A percentile compares a stretch with the other conserved stretches of the same genome.
Evolutionary conservation across 1,284 basidiomycete species (phyloP).

Genomic region (Irpex sp.): DNA sequence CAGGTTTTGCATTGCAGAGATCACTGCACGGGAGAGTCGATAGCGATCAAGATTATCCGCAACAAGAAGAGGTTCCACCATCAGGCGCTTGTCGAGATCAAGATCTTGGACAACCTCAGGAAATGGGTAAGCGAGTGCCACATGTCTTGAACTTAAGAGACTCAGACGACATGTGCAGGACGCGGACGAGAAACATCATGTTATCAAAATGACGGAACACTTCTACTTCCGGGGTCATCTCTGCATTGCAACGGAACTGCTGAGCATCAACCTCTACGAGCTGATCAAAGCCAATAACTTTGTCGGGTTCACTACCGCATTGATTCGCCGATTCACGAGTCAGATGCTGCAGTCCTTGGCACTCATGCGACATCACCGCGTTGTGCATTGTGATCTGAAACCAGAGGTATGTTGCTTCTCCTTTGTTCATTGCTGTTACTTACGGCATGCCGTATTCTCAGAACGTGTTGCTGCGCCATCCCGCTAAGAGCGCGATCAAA

Average conservation of each 20-base stretch:
- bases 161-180: constrained; percentile 58
- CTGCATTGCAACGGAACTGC: constrained; percentile 96
- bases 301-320: constrained; percentile 90
- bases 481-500: constrained; percentile 94
- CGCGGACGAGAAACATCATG: constrained; percentile 92
- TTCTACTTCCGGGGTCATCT: constrained; percentile 98
- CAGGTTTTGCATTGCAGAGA: constrained; percentile 97
- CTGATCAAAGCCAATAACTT: constrained; percentile 99
- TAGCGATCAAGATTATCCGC: constrained; percentile 98
- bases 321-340: constrained; percentile 94
- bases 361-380: constrained; percentile 93
- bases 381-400: constrained; percentile 99
- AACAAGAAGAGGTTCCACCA: constrained; percentile 99
- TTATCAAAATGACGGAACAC: constrained; percentile 98
- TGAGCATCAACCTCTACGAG: constrained; percentile 99
- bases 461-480: constrained; percentile 95
- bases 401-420: constrained; percentile 69
- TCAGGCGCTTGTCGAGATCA: constrained; percentile 97
- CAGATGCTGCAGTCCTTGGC: constrained; percentile 93
- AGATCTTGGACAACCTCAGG: constrained; percentile 92
- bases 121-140: constrained; percentile 79
- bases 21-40: constrained; percentile 93
- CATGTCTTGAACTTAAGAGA: neutral
- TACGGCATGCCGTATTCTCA: constrained; percentile 28
- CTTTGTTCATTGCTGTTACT: constrained; percentile 2